Conservation (phyloP, 331 rosid species). For the Erythrophleum ivorense region DNA sequence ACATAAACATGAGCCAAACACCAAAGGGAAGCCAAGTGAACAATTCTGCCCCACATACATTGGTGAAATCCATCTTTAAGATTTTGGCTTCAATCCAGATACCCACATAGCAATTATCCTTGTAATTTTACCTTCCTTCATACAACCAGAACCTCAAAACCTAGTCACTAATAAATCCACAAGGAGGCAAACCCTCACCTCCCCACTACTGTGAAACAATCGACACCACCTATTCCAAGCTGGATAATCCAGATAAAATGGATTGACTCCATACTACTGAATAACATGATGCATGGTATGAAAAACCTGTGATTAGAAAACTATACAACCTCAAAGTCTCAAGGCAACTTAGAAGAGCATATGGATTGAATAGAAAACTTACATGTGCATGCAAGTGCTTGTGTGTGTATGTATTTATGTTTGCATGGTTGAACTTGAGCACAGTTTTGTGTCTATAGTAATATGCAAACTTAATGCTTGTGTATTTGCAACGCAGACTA, state of each 20-base stretch:
- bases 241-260: too few species aligned
- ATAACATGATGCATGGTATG: neutral
- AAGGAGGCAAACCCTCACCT: too few species aligned
- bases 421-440: neutral
- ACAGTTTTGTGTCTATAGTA: neutral
- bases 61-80: neutral
- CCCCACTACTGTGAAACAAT: too few species aligned
- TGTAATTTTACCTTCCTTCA: neutral
- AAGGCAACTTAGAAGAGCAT: neutral
- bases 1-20: neutral
- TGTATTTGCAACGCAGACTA: neutral
- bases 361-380: neutral
- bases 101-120: neutral
- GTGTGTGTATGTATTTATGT: neutral
- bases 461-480: neutral
- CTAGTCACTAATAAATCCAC: neutral
- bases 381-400: neutral
- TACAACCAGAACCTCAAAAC: neutral
- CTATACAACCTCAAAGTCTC: neutral
- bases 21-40: neutral
- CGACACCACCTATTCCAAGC: neutral
- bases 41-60: neutral
- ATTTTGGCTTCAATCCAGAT: neutral
- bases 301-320: neutral
- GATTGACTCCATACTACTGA: neutral